Evolutionary conservation across 78 protist species (phyloP), one percentile per base, ranked within the genome.

Genomic region (Dictyostelium capitatum): DNA sequence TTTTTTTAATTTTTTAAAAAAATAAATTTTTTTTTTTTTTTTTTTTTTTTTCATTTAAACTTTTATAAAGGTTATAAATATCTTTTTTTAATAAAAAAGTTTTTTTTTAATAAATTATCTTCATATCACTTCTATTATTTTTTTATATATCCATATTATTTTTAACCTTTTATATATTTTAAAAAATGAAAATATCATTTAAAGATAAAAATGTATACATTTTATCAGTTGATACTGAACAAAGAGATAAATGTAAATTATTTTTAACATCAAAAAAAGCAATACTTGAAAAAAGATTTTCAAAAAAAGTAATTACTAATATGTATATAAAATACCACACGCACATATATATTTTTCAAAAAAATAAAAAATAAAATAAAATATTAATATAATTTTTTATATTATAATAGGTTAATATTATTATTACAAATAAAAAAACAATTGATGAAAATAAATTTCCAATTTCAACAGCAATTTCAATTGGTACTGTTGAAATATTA

Each of bases 381-480:
- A 37, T 43, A 30, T 59, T 50, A 41, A 8, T 64, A 46, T 80
- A 43, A 46, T 48, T n/a, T 57, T 43, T 46, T 17, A 25, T 69
- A 28, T 53, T 51, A 23, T 41, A 23, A 14, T n/a, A 89, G 93
- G 77, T 89, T 43, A 59, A 79, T 54, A 50, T 53, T 57, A 51
- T 89, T 20, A 80, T 89, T 32, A 74, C 93, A 53, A 57, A 14
- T 12, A 20, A 32, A 37, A 51, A 75, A 43, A 12, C 85, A 3
- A 80, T 89, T 11, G 10, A 3, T 7, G 83, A 73, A 23, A 89
- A 89, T 70, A 80, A 80, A 54, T 89, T 69, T 57, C 85, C 85
- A 74, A 28, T 89, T 19, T 25, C 78, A 17, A 89, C 59, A 17
- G 93, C 93, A 30, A 30, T 9, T 10, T 11, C 69, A 75, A 17